Base-by-base conservation (phyloP, 257 asterid genomes). In the Gentiana straminea region DNA sequence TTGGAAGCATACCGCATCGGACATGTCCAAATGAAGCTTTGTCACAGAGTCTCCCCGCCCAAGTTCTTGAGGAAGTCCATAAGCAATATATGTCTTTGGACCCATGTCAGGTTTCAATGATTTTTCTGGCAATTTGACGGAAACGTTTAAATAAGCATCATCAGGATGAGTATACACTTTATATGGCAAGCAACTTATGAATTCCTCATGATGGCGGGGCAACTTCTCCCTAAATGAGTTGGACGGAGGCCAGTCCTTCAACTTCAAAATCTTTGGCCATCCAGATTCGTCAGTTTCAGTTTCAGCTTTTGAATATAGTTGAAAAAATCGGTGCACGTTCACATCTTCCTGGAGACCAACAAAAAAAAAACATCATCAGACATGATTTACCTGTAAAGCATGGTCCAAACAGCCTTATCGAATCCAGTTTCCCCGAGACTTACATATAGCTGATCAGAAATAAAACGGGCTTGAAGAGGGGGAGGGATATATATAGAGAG, bases 41-140 rank as follows among this genome's bases (percentile, higher is more conserved):
- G 95, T 84, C 4, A 90, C 96, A 69, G 98, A 91, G 73, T 91
- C 98, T 51, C 92, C 96, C 41, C 96, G 84, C 46, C 95, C 94
- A 55, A 91, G 67, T 69, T 91, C 98, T 54, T 73, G 81, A 54
- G 83, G 64, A 65, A 79, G 51, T 64, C 96, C 98, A 69, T 91
- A 91, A 37, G 96, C 98, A 65, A 91, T 91, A 61, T 84, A 86
- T 57, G 96, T 83, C 79, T 91, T 87, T 55, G 98, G 98, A 35
- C 98, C 98, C 86, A 91, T 49, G 72, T 87, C 96, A 9, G 96
- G 96, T 71, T 82, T 84, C 65, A 77, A 66, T 56, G 76, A 74
- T 5, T 54, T 5, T 4, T 49, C 1, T 0, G 95, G 92, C 46
- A 91, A 75, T 63, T 84, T 87, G 50, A 45, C 73, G 54, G 96